phyloP scores from a whole-genome alignment of 2,329 filamentous ascomycete genomes.

The Fusarium sp. region DNA sequence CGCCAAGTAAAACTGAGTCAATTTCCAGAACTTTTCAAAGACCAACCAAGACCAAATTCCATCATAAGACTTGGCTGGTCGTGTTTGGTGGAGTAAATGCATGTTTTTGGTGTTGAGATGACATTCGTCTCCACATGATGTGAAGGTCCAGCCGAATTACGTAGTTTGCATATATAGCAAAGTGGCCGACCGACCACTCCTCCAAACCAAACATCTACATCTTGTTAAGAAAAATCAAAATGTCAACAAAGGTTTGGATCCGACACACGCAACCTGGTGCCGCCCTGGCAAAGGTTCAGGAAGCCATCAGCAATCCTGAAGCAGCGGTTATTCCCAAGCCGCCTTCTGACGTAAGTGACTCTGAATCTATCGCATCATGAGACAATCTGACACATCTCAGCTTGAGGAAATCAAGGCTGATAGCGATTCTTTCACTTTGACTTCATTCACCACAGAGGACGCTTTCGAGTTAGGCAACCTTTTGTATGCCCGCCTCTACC shows the following conservation, averaged over 20 bases:
- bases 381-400: conserved; percentile 33
- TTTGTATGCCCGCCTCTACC: conserved; percentile 70
- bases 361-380: not conserved
- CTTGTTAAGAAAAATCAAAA: not conserved
- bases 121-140: conserved; percentile 10
- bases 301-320: conserved; percentile 27
- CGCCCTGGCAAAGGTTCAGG: conserved; percentile 38
- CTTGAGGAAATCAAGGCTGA: conserved; percentile 47
- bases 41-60: not conserved
- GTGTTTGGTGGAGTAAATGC: not conserved
- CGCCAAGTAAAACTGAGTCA: not conserved
- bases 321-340: conserved; percentile 32
- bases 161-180: conserved; percentile 2
- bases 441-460: conserved; percentile 70
- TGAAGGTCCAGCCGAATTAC: conserved; percentile 34
- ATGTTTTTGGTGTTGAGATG: not conserved
- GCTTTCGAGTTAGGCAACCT: conserved; percentile 74
- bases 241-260: conserved; percentile 33
- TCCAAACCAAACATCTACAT: not conserved
- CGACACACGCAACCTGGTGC: conserved; percentile 22
- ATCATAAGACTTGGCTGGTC: not conserved
- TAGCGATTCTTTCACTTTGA: conserved; percentile 57
- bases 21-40: not conserved
- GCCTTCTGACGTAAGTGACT: conserved; percentile 35
- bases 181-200: not conserved